Evolutionary conservation across 2,329 filamentous ascomycete genomes (phyloP), one percentile per base, ranked within the genome.

Genomic region (Tolypocladium cylindrosporum): DNA sequence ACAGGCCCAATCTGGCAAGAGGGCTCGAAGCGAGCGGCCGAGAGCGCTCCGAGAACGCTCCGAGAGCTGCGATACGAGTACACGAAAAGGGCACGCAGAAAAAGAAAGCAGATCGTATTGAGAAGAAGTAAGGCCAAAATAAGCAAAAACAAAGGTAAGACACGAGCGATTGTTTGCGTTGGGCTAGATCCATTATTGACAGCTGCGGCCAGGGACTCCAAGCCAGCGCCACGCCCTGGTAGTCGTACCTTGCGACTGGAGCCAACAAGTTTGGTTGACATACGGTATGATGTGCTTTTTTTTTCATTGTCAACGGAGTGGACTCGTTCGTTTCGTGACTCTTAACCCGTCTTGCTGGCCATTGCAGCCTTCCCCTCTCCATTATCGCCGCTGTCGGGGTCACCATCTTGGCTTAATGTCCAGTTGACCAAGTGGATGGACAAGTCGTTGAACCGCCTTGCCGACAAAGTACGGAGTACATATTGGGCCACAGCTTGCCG

Each of bases 121-220:
- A 55, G 19, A 43, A 34, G 39, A 43, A 55, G 40, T 40, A 34
- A 55, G 27, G 40, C 40, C 37, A 41, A 41, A 53, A 50, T 42
- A 43, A 39, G 40, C 24, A 52, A 50, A 43, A 40, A 50, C 40
- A 48, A 57, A 48, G 41, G 60, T 60, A 43, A 61, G 54, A 61
- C 60, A 58, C 6, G 13, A 24, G 31, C 55, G 27, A 58, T 61
- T 56, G 57, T 50, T 57, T 57, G 60, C 58, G 48, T 56, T 57
- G 50, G 27, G 19, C 36, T 42, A 53, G 45, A 40, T 54, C 24
- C 31, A 43, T 57, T 24, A 54, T 57, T 61, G 55, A 61, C 52
- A 60, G 56, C 45, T 50, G 40, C 51, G 37, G 13, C 24, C 40
- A 55, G 39, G 24, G 41, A 52, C 27, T 54, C 19, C 41, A 40